Percentiles rank a stretch among this genome's conserved stretches.
phyloP scores from a whole-genome alignment of 495 filamentous ascomycete genomes.

The Penicillium bialowiezense region DNA sequence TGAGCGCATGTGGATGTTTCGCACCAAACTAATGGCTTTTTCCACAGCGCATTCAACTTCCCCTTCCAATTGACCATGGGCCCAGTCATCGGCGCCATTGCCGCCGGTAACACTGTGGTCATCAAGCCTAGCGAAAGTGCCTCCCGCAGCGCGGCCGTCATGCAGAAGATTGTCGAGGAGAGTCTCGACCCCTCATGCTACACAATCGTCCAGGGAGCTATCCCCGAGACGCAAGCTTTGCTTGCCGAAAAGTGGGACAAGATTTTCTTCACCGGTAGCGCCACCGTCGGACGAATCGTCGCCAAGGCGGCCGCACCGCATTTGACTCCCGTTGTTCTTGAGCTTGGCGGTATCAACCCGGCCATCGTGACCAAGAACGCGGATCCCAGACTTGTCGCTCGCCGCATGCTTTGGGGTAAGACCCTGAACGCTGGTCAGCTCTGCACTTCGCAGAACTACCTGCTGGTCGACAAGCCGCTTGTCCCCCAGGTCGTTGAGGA shows the following conservation, averaged over 20 bases:
- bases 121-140: conserved; percentile 88
- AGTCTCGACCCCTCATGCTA: conserved; percentile 77
- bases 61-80: conserved; percentile 76
- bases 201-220: conserved; percentile 71
- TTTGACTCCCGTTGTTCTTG: conserved; percentile 82
- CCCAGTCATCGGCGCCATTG: conserved; percentile 85
- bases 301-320: conserved; percentile 89
- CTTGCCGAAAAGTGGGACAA: conserved; percentile 93
- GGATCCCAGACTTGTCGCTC: conserved; percentile 76
- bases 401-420: conserved; percentile 86
- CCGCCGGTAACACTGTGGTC: conserved; percentile 83
- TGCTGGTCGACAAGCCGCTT: conserved; percentile 72
- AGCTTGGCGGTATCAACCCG: conserved; percentile 89
- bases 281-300: conserved; percentile 77
- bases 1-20: neutral
- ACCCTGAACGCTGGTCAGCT: conserved; percentile 80
- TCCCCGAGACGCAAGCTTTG: conserved; percentile 77
- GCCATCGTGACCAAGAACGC: conserved; percentile 83
- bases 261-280: conserved; percentile 90
- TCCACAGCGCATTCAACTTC: conserved; percentile 76
- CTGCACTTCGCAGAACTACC: conserved; percentile 87
- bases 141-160: conserved; percentile 67
- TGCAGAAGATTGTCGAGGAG: conserved; percentile 72
- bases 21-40: neutral
- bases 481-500: conserved; percentile 70